Evolutionary conservation across 1,139 yeast species (phyloP), one percentile per base, ranked within the genome.

Genomic region (Lodderomyces beijingensis): DNA sequence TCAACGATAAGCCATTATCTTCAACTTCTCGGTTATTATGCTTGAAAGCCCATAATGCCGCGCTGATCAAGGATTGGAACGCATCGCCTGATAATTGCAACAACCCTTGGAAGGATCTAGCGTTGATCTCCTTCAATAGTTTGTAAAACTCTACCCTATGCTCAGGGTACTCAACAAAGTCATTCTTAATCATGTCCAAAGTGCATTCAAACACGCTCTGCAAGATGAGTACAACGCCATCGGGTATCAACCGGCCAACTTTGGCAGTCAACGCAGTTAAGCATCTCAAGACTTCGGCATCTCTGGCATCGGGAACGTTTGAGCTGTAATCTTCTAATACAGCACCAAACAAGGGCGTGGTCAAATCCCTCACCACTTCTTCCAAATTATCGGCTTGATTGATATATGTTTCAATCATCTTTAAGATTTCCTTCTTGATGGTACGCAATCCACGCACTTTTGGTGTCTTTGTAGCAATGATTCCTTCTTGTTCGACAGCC

Each of bases 21-120:
- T 91, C 97, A 35, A 91, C 96, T 40, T 88, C 96, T 58, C 96
- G 77, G 59, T 89, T 87, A 50, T 89, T 93, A 57, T 91, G 98
- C 61, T 91, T 91, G 57, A 93, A 86, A 0, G 97, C 97, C 98
- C 98, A 91, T 51, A 93, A 70, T 31, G 95, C 89, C 1, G 97
- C 95, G 59, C 87, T 91, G 44, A 93, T 79, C 38, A 91, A 82
- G 38, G 89, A 75, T 56, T 84, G 88, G 73, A 91, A 89, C 21
- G 95, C 94, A 44, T 80, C 91, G 6, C 94, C 93, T 10, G 96
- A 94, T 44, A 91, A 73, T 59, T 87, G 86, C 43, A 88, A 68
- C 48, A 91, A 70, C 0, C 96, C 95, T 42, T 78, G 74, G 70
- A 91, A 93, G 16, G 93, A 80, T 53, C 84, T 83, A 45, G 79